phyloP scores from a whole-genome alignment of 257 asterid genomes.

The Thymus mandschuricus region DNA sequence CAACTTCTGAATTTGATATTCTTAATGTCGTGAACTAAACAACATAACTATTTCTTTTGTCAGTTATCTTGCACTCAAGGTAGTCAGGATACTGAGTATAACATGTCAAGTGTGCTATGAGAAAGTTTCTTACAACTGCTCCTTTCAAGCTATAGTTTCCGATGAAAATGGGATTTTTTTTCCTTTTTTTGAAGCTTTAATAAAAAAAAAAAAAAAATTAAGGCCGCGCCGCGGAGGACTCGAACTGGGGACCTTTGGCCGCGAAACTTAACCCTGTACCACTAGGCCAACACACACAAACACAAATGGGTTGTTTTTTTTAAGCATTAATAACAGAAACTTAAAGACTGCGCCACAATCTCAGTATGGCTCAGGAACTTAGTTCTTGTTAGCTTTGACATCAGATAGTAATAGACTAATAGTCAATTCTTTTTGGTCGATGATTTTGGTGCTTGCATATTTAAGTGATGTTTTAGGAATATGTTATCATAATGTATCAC shows the following conservation, averaged over 20 bases:
- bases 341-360: not conserved
- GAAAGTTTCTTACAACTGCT: not conserved
- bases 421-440: not conserved
- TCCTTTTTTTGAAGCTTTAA: too few relatives aligned
- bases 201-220: too few relatives aligned
- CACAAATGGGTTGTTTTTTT: too few relatives aligned
- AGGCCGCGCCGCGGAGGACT: too few relatives aligned
- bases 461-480: not conserved
- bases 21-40: not conserved
- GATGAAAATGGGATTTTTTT: too few relatives aligned
- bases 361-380: not conserved
- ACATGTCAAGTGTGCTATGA: not conserved
- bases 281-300: too few relatives aligned
- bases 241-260: too few relatives aligned
- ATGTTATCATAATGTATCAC: not conserved
- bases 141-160: not conserved
- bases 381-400: not conserved
- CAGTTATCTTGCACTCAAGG: not conserved
- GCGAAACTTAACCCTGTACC: too few relatives aligned
- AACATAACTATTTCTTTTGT: not conserved
- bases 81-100: conserved; percentile 1
- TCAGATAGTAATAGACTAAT: not conserved
- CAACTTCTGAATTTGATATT: not conserved
- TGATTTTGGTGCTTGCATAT: not conserved
- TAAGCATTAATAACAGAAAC: too few relatives aligned